phyloP scores from a whole-genome alignment of 169 alveolate genomes.

The Condylostoma magnum region DNA sequence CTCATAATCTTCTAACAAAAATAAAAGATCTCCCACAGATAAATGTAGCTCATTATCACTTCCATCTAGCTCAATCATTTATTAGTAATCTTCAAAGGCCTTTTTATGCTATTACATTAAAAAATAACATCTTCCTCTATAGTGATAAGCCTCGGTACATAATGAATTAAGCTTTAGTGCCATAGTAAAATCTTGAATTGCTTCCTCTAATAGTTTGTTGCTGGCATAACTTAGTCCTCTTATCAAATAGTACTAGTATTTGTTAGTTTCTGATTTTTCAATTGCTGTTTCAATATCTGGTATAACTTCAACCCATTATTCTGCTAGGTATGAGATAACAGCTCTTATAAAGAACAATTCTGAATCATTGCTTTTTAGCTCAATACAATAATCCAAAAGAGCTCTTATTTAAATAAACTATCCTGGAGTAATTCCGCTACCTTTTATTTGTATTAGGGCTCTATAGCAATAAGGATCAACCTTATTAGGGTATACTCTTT shows the following conservation, averaged over 20 bases:
- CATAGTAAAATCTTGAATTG: constrained; percentile 31
- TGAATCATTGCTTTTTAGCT: background rate
- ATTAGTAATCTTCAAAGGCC: constrained; percentile 36
- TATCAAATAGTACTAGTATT: constrained; percentile 25
- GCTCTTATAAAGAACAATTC: constrained; percentile 35
- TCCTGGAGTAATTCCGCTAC: background rate
- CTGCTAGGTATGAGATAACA: constrained; percentile 5
- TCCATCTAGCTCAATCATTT: constrained; percentile 1
- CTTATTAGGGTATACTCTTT: constrained; percentile 3
- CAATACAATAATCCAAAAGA: background rate
- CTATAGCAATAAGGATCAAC: background rate
- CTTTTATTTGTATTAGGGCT: background rate
- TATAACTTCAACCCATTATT: constrained; percentile 11
- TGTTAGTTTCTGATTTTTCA: constrained; percentile 34
- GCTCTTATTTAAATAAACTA: background rate
- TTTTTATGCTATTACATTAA: constrained; percentile 14
- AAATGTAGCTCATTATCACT: constrained; percentile 20
- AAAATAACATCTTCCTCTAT: constrained; percentile 28
- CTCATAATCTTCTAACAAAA: constrained; percentile 24
- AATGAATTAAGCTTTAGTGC: constrained; percentile 27
- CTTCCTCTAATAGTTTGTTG: constrained; percentile 16
- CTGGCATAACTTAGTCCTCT: constrained; percentile 31
- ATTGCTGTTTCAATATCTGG: constrained; percentile 34
- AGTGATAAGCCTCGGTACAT: constrained; percentile 29
- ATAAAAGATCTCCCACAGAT: constrained; percentile 22